These are phyloP conservation scores for Fusarium sterilihyphosum DNA, from an alignment of 2,329 filamentous ascomycete species.

Conservation along the genomic window DNA sequence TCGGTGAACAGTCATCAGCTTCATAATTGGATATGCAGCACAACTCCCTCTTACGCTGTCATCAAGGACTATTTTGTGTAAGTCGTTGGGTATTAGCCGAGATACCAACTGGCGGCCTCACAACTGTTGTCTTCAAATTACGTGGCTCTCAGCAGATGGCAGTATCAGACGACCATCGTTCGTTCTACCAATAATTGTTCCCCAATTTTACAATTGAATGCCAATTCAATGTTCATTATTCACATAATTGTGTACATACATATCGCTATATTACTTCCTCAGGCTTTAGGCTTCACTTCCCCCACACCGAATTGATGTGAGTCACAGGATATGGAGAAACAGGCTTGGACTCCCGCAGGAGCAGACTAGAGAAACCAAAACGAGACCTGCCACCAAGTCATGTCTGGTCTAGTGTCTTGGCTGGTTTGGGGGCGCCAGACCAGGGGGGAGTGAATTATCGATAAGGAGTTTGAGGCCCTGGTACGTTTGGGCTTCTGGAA, in stretches of 20 bases:
- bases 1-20: background rate
- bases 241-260: background rate
- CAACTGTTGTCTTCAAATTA: background rate
- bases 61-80: background rate
- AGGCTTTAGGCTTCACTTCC: constrained; percentile 11
- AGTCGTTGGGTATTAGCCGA: background rate
- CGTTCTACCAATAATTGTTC: background rate
- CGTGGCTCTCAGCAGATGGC: background rate
- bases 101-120: constrained; percentile 23
- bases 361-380: constrained; percentile 37
- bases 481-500: constrained; percentile 32
- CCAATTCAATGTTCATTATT: background rate
- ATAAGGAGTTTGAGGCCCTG: constrained; percentile 29
- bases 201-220: background rate
- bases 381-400: constrained; percentile 35
- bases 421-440: constrained; percentile 22
- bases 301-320: constrained; percentile 39
- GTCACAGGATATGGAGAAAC: constrained; percentile 42
- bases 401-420: constrained; percentile 27
- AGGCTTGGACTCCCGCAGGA: constrained; percentile 35
- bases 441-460: constrained; percentile 36
- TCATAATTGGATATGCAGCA: background rate
- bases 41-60: background rate
- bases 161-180: background rate
- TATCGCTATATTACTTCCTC: constrained; percentile 5